Conservation (phyloP, 2,329 filamentous ascomycete species). For the Colletotrichum chrysophilum region DNA sequence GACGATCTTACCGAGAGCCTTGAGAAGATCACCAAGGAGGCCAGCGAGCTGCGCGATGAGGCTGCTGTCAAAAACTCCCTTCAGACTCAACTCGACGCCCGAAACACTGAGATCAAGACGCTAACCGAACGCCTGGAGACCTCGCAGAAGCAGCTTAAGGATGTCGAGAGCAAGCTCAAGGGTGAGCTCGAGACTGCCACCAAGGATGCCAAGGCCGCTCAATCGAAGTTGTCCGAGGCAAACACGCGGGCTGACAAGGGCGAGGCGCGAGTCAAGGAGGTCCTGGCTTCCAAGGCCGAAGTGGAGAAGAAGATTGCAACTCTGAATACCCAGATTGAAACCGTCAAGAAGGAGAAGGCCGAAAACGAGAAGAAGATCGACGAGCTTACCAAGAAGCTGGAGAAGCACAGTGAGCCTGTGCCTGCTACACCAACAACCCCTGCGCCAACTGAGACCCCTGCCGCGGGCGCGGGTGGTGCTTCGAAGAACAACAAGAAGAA, state of each 20-base stretch:
- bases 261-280: constrained; percentile 32
- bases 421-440: constrained; percentile 19
- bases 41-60: constrained; percentile 53
- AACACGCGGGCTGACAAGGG: constrained; percentile 31
- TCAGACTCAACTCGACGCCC: constrained; percentile 55
- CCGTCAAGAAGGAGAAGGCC: constrained; percentile 40
- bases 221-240: constrained; percentile 30
- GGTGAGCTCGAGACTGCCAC: constrained; percentile 28
- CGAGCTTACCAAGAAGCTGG: constrained; percentile 43
- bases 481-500: constrained; percentile 66
- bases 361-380: constrained; percentile 46
- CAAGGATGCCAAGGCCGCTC: constrained; percentile 27
- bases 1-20: constrained; percentile 70
- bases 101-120: constrained; percentile 51
- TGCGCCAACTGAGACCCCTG: constrained; percentile 26
- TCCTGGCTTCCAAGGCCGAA: constrained; percentile 41
- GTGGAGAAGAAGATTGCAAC: constrained; percentile 48
- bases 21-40: constrained; percentile 70
- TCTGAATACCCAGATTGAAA: constrained; percentile 47
- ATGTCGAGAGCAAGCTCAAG: constrained; percentile 42
- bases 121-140: constrained; percentile 54
- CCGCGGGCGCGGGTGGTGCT: constrained; percentile 21
- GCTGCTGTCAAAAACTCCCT: constrained; percentile 46
- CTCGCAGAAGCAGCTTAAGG: constrained; percentile 48
- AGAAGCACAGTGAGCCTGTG: constrained; percentile 21